Percentiles rank a stretch among this genome's conserved stretches.
Conservation (phyloP, 352 stramenopile genomes). For the Plasmopara viticola region DNA sequence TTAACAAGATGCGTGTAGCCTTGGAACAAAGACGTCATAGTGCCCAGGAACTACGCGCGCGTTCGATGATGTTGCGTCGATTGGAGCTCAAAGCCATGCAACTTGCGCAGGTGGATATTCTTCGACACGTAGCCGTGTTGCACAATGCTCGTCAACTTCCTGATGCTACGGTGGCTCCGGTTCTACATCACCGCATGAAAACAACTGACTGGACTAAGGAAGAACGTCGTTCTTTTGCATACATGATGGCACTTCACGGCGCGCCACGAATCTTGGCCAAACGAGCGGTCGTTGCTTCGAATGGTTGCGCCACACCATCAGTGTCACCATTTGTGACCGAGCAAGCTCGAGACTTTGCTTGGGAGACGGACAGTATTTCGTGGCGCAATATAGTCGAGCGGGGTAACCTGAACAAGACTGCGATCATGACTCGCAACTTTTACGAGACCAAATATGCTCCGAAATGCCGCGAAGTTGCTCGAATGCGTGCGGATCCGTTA, state of each 20-base stretch:
- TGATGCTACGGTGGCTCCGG: constrained; percentile 20
- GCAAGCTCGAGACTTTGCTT: constrained; percentile 45
- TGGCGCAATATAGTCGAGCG: constrained; percentile 81
- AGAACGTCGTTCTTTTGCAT: constrained; percentile 74
- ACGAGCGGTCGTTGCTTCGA: constrained; percentile 26
- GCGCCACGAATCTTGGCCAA: constrained; percentile 75
- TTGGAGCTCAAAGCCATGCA: constrained; percentile 83
- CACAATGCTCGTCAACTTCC: constrained; percentile 65
- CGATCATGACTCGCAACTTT: constrained; percentile 45
- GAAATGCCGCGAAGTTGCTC: constrained; percentile 69
- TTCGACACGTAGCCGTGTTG: constrained; percentile 61
- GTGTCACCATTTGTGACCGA: constrained; percentile 29
- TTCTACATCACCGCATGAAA: constrained; percentile 63
- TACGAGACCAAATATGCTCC: constrained; percentile 71
- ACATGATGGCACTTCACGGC: constrained; percentile 67
- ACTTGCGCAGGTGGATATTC: constrained; percentile 71
- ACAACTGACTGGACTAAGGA: constrained; percentile 83
- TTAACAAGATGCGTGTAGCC: constrained; percentile 67
- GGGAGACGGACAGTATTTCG: constrained; percentile 74
- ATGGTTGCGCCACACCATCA: constrained; percentile 24
- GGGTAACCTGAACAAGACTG: constrained; percentile 80
- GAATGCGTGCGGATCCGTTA: constrained; percentile 74
- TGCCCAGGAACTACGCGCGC: constrained; percentile 62
- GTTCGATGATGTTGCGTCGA: constrained; percentile 51
- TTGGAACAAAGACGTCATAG: constrained; percentile 71